Evolutionary conservation across 2,329 filamentous ascomycete species (phyloP).

Genomic region (Pseudogymnoascus sp.): DNA sequence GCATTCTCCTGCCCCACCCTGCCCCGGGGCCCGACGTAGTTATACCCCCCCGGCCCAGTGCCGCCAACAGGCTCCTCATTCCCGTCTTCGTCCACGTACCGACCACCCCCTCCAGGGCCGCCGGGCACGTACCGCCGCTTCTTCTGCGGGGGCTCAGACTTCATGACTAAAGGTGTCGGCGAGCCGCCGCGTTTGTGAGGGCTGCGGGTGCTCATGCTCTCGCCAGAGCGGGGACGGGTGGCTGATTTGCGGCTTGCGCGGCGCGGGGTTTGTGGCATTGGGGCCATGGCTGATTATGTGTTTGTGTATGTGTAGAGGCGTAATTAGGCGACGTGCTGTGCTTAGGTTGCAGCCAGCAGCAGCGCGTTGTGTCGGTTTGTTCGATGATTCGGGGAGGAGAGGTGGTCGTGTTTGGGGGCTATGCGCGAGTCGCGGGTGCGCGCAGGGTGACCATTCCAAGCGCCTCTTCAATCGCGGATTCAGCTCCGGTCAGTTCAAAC

Average conservation of each 20-base stretch:
- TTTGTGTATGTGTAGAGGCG: background rate
- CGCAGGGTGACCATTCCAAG: background rate
- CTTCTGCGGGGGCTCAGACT: conserved; percentile 35
- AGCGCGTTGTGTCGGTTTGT: background rate
- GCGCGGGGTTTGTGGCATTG: background rate
- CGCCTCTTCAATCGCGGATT: background rate
- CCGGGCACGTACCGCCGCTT: conserved; percentile 75
- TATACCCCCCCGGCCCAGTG: conserved; percentile 41
- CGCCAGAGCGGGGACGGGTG: background rate
- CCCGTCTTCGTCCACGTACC: conserved; percentile 69
- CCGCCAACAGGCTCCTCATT: conserved; percentile 49
- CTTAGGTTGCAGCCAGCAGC: background rate
- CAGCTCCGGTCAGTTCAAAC: no score
- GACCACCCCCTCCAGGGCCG: conserved; percentile 75
- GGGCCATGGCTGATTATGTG: background rate
- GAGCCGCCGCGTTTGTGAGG: background rate
- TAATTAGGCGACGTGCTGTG: background rate
- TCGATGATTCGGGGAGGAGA: background rate
- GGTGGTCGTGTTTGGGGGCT: background rate
- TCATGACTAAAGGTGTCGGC: background rate
- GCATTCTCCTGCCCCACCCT: conserved; percentile 45
- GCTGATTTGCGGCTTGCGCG: background rate
- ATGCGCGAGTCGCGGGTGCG: background rate
- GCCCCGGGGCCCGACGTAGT: conserved; percentile 45
- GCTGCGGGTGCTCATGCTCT: background rate